These are phyloP conservation scores for Buxus sempervirens DNA, from an alignment of 164 flowering plant species.

Conservation along the genomic window DNA sequence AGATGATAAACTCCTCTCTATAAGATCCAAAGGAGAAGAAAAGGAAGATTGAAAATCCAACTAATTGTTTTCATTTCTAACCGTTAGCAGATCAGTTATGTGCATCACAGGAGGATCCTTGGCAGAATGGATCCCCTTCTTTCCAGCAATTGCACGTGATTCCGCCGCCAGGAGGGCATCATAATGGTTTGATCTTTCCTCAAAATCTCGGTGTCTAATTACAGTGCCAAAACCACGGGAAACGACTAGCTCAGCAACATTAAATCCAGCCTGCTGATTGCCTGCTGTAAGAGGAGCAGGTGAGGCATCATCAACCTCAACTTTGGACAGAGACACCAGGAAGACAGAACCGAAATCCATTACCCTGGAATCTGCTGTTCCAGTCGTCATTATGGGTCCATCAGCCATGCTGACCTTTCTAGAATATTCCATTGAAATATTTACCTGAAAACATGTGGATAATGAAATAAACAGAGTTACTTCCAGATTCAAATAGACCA, in stretches of 20 bases:
- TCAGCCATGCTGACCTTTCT: constrained; percentile 68
- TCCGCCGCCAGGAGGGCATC: constrained; percentile 93
- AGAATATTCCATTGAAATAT: constrained; percentile 92
- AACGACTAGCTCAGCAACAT: constrained; percentile 78
- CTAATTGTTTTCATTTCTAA: constrained; percentile 25
- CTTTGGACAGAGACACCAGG: constrained; percentile 51
- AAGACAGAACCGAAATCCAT: constrained; percentile 98
- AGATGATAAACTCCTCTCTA: not conserved
- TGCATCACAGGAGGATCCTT: constrained; percentile 89
- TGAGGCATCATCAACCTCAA: constrained; percentile 51
- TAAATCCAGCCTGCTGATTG: constrained; percentile 50
- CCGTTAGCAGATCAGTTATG: constrained; percentile 68
- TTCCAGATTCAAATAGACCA: not conserved
- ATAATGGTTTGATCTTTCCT: constrained; percentile 91
- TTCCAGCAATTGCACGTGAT: constrained; percentile 72
- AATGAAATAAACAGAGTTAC: not conserved
- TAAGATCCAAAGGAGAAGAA: not conserved
- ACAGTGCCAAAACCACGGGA: constrained; percentile 88
- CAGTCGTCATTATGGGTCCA: constrained; percentile 47
- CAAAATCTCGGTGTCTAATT: constrained; percentile 87
- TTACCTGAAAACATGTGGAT: constrained; percentile 44
- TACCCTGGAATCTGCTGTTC: constrained; percentile 65
- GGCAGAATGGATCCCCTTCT: constrained; percentile 82
- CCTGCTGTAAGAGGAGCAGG: constrained; percentile 39
- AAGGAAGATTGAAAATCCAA: not conserved